Conservation (phyloP, 352 stramenopile species). For the Globisporangium iwayamae region DNA sequence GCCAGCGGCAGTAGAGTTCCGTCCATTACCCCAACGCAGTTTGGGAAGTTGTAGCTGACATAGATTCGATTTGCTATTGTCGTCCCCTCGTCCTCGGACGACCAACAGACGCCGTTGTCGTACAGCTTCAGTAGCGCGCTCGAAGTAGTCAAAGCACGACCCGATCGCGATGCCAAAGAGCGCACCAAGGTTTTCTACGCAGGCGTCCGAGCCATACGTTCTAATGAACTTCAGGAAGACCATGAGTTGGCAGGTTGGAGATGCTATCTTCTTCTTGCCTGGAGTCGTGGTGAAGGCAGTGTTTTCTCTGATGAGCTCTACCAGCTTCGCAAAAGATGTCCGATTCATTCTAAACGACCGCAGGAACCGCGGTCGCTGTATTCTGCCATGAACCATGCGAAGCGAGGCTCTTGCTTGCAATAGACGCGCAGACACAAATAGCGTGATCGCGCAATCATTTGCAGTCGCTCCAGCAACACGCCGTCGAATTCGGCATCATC, state of each 20-base stretch:
- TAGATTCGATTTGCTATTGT: not conserved
- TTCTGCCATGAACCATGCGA: not conserved
- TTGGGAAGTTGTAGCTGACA: not conserved
- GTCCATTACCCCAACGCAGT: not conserved
- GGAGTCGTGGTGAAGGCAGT: not conserved
- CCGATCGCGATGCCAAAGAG: not conserved
- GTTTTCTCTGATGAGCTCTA: not conserved
- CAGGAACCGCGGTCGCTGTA: not conserved
- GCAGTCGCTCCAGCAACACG: constrained; percentile 1
- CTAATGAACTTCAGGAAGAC: not conserved
- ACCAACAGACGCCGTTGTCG: not conserved
- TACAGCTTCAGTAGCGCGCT: not conserved
- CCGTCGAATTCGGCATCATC: not conserved
- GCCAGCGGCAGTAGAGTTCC: not conserved
- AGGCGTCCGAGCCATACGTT: not conserved
- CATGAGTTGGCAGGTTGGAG: not conserved
- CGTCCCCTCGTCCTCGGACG: not conserved
- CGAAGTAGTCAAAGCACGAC: not conserved
- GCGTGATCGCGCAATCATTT: not conserved
- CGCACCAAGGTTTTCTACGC: not conserved
- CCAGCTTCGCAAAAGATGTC: not conserved
- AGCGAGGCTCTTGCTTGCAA: not conserved
- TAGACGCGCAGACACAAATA: not conserved
- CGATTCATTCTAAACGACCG: not conserved
- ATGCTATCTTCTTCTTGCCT: not conserved